Conservation (phyloP, 352 stramenopile species). For the Pythium grandisporangium region DNA sequence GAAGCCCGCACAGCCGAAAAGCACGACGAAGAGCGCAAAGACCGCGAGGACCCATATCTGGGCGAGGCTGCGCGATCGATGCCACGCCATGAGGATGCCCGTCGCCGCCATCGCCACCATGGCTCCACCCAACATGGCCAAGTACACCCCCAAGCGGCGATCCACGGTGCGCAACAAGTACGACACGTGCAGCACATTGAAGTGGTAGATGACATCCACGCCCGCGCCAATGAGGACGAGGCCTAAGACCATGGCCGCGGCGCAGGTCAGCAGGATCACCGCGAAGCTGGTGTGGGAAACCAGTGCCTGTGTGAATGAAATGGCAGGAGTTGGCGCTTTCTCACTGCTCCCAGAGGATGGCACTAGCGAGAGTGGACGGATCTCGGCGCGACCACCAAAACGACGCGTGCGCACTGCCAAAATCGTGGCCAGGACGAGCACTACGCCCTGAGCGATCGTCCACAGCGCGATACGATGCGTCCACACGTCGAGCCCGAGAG, state of each 20-base stretch:
- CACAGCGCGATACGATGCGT: constrained; percentile 1
- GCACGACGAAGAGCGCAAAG: constrained; percentile 25
- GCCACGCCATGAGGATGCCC: constrained; percentile 20
- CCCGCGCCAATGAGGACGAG: constrained; percentile 33
- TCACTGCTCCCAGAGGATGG: too few species aligned
- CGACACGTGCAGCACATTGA: constrained; percentile 64
- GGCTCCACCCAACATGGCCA: constrained; percentile 23
- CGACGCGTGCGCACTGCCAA: constrained; percentile 2
- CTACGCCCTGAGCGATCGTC: neutral
- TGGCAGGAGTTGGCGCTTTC: too few species aligned
- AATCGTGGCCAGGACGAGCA: neutral
- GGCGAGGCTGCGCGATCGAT: constrained; percentile 13
- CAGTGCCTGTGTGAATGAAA: constrained; percentile 7
- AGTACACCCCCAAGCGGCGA: constrained; percentile 34
- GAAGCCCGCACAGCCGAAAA: constrained; percentile 28
- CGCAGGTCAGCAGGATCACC: constrained; percentile 12
- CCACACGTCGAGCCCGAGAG: constrained; percentile 2
- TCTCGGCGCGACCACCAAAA: neutral
- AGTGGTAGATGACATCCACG: constrained; percentile 42
- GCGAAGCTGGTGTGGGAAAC: constrained; percentile 6
- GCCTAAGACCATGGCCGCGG: constrained; percentile 18
- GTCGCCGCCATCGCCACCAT: constrained; percentile 26
- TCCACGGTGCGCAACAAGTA: constrained; percentile 46
- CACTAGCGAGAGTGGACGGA: neutral
- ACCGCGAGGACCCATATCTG: constrained; percentile 20